Evolutionary conservation across 2,329 filamentous ascomycete genomes (phyloP), one percentile per base, ranked within the genome.

Genomic region (Leptographium radiaticola): DNA sequence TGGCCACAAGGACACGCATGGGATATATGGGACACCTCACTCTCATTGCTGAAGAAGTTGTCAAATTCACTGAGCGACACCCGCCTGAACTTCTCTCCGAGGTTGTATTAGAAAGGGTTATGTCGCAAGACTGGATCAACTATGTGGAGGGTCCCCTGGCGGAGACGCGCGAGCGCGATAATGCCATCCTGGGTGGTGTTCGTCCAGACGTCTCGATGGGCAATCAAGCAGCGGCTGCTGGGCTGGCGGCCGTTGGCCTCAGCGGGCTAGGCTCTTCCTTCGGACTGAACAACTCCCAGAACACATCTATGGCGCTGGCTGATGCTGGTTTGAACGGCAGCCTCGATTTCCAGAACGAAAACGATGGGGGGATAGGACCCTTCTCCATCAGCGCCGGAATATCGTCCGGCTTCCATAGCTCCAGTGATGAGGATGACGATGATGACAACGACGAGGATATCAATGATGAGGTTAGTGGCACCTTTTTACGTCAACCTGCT

Each of bases 21-120:
- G 93, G 93, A 43, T 98, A 97, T 71, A 98, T 98, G 90, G 93
- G 93, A 4, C 93, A 98, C 67, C 75, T 98, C 51, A 98, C 93
- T 0, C 78, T 98, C 33, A 96, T 98, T 56, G 91, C 93, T 34
- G 93, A 98, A 68, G 93, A 98, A 68, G 93, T 98, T 18, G 89
- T 97, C 65, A 98, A 97, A 69, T 97, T 98, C 65, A 95, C 89
- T 39, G 93, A 96, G 68, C 83, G 93, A 53, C 88, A 96, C 67
- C 86, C 91, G 4, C 86, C 89, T 1, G 90, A 97, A 69, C 73
- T 91, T 20, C 75, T 97, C 11, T 93, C 89, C 0, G 84, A 88
- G 57, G 76, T 79, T 13, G 89, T 98, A 3, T 75, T 95, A 59
- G 87, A 95, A 61, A 88, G 86, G 62, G 89, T 97, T 49, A 87